A percentile compares a stretch with the other conserved stretches of the same genome.
Evolutionary conservation across 371 early-diverging fungal species (phyloP).

Genomic region (Ordospora colligata): DNA sequence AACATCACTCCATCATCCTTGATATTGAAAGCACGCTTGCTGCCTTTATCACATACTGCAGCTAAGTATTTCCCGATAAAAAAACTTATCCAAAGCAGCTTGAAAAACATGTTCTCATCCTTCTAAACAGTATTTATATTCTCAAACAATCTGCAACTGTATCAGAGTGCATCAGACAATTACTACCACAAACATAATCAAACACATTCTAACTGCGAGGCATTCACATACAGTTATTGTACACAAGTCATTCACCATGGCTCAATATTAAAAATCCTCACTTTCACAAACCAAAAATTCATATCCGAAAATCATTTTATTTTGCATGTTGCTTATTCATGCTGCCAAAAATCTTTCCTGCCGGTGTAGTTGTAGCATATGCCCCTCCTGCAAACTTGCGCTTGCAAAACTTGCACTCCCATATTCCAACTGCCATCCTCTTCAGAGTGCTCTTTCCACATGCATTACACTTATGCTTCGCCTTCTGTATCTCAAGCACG

Average conservation of each 20-base stretch:
- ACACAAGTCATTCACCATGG: neutral
- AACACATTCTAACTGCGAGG: neutral
- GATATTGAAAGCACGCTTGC: neutral
- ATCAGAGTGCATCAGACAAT: neutral
- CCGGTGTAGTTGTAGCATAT: conserved; percentile 70
- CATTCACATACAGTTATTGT: neutral
- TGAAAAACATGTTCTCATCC: neutral
- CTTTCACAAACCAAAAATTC: neutral
- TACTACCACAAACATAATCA: neutral
- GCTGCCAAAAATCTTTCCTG: conserved; percentile 51
- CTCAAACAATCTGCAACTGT: neutral
- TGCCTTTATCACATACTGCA: neutral
- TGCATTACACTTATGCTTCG: conserved; percentile 94
- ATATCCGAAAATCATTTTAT: neutral
- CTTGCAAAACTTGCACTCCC: conserved; percentile 93
- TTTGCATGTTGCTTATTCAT: conserved; percentile 27
- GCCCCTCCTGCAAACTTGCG: conserved; percentile 96
- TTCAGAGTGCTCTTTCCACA: conserved; percentile 93
- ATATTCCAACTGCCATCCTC: conserved; percentile 93
- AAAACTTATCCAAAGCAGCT: neutral
- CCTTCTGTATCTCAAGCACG: conserved; percentile 97
- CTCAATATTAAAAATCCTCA: neutral
- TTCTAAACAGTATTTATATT: neutral
- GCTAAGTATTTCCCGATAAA: neutral
- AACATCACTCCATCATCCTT: conserved; percentile 14